phyloP scores from a whole-genome alignment of 2,329 filamentous ascomycete genomes.

The Penicillium sp. region DNA sequence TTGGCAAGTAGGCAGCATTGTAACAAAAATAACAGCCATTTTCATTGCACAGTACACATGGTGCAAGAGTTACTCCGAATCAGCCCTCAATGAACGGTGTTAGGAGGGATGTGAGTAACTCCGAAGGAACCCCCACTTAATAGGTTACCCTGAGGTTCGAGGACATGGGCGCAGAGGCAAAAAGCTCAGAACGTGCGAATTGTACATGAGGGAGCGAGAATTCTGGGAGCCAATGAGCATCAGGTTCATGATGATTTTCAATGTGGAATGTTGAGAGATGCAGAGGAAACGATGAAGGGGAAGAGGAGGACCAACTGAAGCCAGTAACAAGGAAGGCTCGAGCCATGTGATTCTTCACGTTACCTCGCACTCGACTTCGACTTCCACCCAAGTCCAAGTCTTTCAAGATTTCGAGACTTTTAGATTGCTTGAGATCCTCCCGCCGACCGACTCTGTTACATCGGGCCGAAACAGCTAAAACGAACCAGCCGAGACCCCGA shows the following conservation, averaged over 20 bases:
- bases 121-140: not conserved
- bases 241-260: not conserved
- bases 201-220: not conserved
- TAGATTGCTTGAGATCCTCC: not conserved
- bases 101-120: not conserved
- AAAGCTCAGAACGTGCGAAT: not conserved
- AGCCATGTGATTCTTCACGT: conserved; percentile 9
- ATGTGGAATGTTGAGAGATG: not conserved
- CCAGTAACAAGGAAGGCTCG: conserved; percentile 1
- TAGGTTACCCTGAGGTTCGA: not conserved
- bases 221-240: not conserved
- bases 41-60: not conserved
- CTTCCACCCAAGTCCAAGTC: not conserved
- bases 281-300: not conserved
- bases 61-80: not conserved
- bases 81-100: not conserved
- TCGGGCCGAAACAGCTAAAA: conserved; percentile 3
- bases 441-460: not conserved
- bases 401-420: not conserved
- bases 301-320: not conserved
- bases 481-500: conserved; percentile 3
- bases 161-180: not conserved
- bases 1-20: conserved; percentile 12
- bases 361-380: not conserved
- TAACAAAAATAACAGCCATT: conserved; percentile 10